These are phyloP conservation scores for Sclerotinia subarctica DNA, from an alignment of 2,329 filamentous ascomycete species.

Conservation along the genomic window DNA sequence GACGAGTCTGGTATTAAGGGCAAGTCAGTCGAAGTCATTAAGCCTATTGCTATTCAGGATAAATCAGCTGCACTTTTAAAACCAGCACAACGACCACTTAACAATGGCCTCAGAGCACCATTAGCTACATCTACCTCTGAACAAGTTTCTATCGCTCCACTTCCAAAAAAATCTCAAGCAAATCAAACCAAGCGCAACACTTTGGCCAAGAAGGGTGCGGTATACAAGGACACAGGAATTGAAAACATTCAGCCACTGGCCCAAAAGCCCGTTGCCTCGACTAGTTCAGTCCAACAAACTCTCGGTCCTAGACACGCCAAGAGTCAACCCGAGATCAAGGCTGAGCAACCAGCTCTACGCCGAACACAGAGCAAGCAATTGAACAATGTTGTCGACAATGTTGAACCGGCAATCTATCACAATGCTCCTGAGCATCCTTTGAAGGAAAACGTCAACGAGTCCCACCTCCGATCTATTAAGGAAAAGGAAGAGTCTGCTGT, in stretches of 20 bases:
- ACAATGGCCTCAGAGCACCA: conserved; percentile 26
- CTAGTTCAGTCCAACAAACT: conserved; percentile 35
- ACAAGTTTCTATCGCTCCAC: conserved; percentile 20
- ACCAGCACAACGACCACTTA: conserved; percentile 60
- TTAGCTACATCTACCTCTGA: conserved; percentile 15
- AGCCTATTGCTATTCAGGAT: conserved; percentile 35
- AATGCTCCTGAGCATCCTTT: not conserved
- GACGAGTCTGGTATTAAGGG: conserved; percentile 54
- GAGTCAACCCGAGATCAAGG: conserved; percentile 35
- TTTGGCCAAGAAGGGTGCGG: conserved; percentile 49
- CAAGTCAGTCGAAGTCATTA: conserved; percentile 42
- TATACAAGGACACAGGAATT: conserved; percentile 52
- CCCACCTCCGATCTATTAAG: conserved; percentile 17
- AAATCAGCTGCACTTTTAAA: conserved; percentile 49
- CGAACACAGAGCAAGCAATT: conserved; percentile 31
- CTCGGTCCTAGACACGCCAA: conserved; percentile 35
- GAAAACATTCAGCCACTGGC: conserved; percentile 31
- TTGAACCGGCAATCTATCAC: not conserved
- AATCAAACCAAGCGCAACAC: conserved; percentile 43
- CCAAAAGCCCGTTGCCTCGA: conserved; percentile 32
- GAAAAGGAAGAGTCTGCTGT: conserved; percentile 16
- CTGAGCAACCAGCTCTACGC: conserved; percentile 29
- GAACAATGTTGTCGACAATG: not conserved
- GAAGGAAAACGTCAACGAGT: conserved; percentile 20
- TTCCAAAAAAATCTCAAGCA: conserved; percentile 37